phyloP scores from a whole-genome alignment of 2,329 filamentous ascomycete genomes.

The Chaetomiaceae sp. region DNA sequence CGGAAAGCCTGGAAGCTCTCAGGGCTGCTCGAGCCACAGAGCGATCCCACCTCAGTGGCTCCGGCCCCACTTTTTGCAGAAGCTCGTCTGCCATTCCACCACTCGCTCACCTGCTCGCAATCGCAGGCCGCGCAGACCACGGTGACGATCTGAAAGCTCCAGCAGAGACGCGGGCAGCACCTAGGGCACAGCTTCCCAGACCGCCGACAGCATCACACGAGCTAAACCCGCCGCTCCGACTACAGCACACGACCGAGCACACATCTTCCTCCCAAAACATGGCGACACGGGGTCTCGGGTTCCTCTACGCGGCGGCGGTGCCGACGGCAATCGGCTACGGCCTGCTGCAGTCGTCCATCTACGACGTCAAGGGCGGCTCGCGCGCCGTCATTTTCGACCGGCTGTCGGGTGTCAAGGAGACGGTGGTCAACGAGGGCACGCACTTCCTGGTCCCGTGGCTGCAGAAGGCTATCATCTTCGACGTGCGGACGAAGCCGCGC shows the following conservation, averaged over 20 bases:
- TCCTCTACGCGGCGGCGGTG: conserved; percentile 40
- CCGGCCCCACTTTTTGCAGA: conserved; percentile 18
- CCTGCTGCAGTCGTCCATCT: conserved; percentile 72
- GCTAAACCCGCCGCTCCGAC: conserved; percentile 4
- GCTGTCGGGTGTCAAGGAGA: conserved; percentile 83
- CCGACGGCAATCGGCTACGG: conserved; percentile 64
- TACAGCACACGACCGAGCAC: background rate
- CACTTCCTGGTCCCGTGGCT: conserved; percentile 96
- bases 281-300: conserved; percentile 20
- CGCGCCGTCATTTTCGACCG: conserved; percentile 98
- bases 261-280: no score
- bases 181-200: background rate
- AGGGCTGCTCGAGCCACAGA: conserved; percentile 8
- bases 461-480: conserved; percentile 89
- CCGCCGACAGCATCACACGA: no score
- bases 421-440: conserved; percentile 90
- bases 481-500: conserved; percentile 93
- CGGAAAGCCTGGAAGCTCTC: conserved; percentile 17
- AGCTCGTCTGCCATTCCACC: no score
- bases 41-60: background rate
- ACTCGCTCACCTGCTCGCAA: no score
- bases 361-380: conserved; percentile 93
- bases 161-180: background rate
- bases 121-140: background rate
- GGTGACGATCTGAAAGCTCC: background rate